These are phyloP conservation scores for Coniferiporia weirii DNA, from an alignment of 1,284 basidiomycete genomes.

Conservation along the genomic window DNA sequence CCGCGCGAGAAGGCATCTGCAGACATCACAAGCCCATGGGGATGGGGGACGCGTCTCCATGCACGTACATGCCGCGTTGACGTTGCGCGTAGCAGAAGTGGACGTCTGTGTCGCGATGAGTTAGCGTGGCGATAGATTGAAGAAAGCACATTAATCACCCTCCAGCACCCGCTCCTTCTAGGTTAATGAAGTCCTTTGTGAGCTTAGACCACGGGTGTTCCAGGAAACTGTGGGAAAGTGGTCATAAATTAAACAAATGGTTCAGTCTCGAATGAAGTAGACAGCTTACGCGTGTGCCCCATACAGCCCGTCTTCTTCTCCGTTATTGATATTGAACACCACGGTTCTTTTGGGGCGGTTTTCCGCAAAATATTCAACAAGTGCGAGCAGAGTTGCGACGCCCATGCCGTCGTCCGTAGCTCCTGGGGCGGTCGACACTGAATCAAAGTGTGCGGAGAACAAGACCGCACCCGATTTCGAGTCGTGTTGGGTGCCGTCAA, in stretches of 20 bases:
- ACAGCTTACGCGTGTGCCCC: slow-evolving; percentile 57
- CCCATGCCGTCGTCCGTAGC: slow-evolving; percentile 77
- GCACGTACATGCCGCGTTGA: slow-evolving; percentile 47
- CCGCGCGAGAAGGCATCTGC: slow-evolving; percentile 61
- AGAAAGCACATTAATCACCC: slow-evolving; percentile 43
- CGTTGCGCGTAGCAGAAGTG: slow-evolving; percentile 62
- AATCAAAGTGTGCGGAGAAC: slow-evolving; percentile 79
- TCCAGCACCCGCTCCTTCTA: slow-evolving; percentile 76
- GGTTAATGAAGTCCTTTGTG: slow-evolving; percentile 63
- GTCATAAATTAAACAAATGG: not conserved
- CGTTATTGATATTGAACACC: slow-evolving; percentile 79
- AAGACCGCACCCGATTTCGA: slow-evolving; percentile 45
- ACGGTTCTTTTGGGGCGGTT: slow-evolving; percentile 53
- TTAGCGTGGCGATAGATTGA: not conserved
- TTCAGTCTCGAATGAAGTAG: slow-evolving; percentile 10
- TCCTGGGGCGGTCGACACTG: slow-evolving; percentile 69
- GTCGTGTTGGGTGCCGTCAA: slow-evolving; percentile 43
- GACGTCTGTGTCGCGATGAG: slow-evolving; percentile 39
- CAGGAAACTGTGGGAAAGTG: slow-evolving; percentile 43
- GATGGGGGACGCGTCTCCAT: slow-evolving; percentile 50
- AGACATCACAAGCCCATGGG: slow-evolving; percentile 62
- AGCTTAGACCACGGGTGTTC: slow-evolving; percentile 69
- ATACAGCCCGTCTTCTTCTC: slow-evolving; percentile 70
- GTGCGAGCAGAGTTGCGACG: slow-evolving; percentile 58
- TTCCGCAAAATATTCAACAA: slow-evolving; percentile 54